A percentile compares a stretch with the other conserved stretches of the same genome.
Conservation (phyloP, 176 grass and related monocot genomes). For the Triticum timopheevii region DNA sequence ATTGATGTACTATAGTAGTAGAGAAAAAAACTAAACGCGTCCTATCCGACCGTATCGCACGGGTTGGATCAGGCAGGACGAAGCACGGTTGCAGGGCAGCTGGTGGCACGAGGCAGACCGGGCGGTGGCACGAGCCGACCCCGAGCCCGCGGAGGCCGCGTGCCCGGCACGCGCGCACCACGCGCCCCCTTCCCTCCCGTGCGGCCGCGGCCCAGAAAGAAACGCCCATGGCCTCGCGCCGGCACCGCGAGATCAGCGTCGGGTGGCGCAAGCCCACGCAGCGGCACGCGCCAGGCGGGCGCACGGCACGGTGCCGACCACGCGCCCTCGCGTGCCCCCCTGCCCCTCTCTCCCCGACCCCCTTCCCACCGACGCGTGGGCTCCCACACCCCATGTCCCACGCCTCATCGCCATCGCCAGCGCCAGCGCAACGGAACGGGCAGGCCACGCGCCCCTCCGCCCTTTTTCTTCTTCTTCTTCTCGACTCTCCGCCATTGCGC, state of each 20-base stretch:
- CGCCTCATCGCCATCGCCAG: background rate
- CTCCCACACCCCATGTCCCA: background rate
- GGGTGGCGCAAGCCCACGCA: slow-evolving; percentile 4
- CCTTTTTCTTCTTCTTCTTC: background rate
- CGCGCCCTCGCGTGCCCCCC: background rate
- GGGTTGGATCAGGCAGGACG: no score
- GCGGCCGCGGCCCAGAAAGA: background rate
- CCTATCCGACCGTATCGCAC: no score
- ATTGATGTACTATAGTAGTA: no score
- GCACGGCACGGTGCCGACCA: slow-evolving; percentile 13
- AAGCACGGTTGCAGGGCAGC: background rate
- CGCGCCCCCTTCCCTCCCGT: background rate
- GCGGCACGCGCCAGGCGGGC: slow-evolving; percentile 24
- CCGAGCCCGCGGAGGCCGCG: background rate
- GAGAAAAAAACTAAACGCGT: no score
- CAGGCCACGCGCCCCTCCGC: background rate
- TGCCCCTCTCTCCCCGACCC: background rate
- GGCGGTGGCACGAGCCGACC: background rate
- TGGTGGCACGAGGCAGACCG: background rate
- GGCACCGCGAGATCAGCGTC: background rate
- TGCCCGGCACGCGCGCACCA: background rate
- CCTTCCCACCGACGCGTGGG: background rate
- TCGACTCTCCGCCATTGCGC: background rate
- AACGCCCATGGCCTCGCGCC: background rate
- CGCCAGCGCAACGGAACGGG: background rate